phyloP scores from a whole-genome alignment of 192 early-diverging fungal species.

The Backusella tarrabulga region DNA sequence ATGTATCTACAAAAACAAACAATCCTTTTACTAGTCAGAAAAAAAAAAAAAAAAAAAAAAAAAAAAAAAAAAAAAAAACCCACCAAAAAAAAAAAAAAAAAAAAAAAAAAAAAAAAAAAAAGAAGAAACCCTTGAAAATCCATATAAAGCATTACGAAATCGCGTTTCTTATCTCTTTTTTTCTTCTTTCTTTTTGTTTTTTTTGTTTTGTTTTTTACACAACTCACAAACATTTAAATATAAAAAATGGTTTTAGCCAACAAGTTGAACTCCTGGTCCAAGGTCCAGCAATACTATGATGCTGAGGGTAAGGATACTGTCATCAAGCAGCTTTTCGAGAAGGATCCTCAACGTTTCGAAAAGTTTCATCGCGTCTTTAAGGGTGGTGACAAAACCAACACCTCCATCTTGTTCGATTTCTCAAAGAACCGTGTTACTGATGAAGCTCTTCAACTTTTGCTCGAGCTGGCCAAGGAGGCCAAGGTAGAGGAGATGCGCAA shows the following conservation, averaged over 20 bases:
- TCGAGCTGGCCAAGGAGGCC: conserved; percentile 81
- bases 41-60: no score
- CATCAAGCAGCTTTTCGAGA: conserved; percentile 78
- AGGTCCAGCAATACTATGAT: conserved; percentile 90
- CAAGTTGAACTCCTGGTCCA: conserved; percentile 80
- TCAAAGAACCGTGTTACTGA: conserved; percentile 94
- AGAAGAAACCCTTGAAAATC: conserved; percentile 2
- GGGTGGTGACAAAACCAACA: conserved; percentile 51
- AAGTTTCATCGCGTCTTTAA: conserved; percentile 75
- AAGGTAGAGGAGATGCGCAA: conserved; percentile 85
- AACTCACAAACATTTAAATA: background rate
- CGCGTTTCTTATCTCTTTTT: conserved; percentile 8
- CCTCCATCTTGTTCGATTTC: conserved; percentile 86
- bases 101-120: no score
- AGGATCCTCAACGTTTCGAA: conserved; percentile 76
- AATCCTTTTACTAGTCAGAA: no score
- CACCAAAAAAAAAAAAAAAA: no score
- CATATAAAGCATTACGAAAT: background rate
- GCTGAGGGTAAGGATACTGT: conserved; percentile 66
- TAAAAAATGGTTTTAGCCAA: conserved; percentile 68
- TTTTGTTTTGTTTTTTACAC: background rate
- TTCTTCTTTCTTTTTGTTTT: background rate
- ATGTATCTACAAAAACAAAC: no score
- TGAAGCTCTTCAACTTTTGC: conserved; percentile 76
- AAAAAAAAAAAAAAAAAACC: no score